Conservation (phyloP, 1,284 basidiomycete species). For the Ceratobasidium sp. region DNA sequence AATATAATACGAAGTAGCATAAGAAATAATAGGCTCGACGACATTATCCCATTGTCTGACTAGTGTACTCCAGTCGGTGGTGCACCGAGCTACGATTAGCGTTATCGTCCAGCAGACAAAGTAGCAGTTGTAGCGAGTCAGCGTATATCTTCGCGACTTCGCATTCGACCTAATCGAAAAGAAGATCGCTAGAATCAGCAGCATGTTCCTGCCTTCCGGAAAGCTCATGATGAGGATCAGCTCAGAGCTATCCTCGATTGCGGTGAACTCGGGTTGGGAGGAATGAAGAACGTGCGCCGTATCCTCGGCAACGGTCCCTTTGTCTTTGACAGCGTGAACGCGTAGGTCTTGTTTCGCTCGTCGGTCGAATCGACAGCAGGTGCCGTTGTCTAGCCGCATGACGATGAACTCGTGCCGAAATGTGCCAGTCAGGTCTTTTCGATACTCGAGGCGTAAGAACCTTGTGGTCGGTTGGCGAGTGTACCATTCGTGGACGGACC, state of each 20-base stretch:
- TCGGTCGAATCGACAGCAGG: conserved; percentile 33
- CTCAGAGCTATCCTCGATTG: not conserved
- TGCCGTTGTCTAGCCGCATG: not conserved
- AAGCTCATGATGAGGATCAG: conserved; percentile 7
- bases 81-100: not conserved
- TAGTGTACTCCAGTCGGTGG: not conserved
- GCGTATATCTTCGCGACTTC: not conserved
- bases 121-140: conserved; percentile 37
- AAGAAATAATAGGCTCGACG: not conserved
- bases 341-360: not conserved
- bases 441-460: conserved; percentile 24
- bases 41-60: not conserved
- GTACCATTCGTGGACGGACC: conserved; percentile 14
- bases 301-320: conserved; percentile 19
- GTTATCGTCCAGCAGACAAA: conserved; percentile 33
- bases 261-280: not conserved
- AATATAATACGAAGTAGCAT: not conserved
- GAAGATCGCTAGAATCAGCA: conserved; percentile 24
- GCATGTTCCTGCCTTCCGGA: conserved; percentile 1
- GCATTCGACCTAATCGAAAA: conserved; percentile 6
- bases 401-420: conserved; percentile 34
- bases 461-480: not conserved
- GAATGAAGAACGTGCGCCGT: not conserved
- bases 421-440: not conserved
- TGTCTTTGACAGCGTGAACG: not conserved